Evolutionary conservation across 192 early-diverging fungal genomes (phyloP), one percentile per base, ranked within the genome.

Genomic region (Rhizoclosmatium globosum): DNA sequence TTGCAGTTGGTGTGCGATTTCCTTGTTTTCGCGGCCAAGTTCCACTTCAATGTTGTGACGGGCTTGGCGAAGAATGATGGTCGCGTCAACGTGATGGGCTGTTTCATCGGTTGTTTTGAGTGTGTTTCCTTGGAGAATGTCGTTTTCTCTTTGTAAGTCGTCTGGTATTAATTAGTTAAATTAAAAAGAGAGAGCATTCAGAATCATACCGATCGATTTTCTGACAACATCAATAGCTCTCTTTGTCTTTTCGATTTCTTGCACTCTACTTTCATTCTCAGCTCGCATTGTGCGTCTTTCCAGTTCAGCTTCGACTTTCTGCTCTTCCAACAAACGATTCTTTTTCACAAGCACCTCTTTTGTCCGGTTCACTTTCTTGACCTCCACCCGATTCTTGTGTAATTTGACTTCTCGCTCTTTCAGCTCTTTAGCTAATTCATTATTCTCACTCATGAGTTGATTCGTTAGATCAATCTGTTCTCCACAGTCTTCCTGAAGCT

Each of bases 11-110:
- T 58, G 23, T 13, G 67, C 70, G 64, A 85, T 69, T 7, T 68
- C 65, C 11, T 39, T 62, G 17, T 79, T 53, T 68, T 88, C 86
- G 56, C 84, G 48, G 1, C 46, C 81, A 1, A 90, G 64, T n/a
- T 91, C 89, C 9, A 91, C 78, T 75, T 91, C 87, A 38, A 91
- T 79, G 64, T 88, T 89, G 74, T 84, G 85, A 23, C 87, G 85
- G 47, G 82, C 79, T 69, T 90, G 89, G 66, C 80, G 76, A 31
- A 83, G 81, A 7, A 88, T 78, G 13, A 87, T 23, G 15, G 83
- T 50, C 71, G 84, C 65, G 56, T 83, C 82, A 3, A 48, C 74
- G 60, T 80, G 66, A 2, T 75, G 77, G 39, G 75, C 60, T 1
- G 87, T 64, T 70, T 89, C 88, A 3, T 15, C 60, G 41, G 71